Conservation (phyloP, 2,329 filamentous ascomycete species). For the Alternaria sp. region DNA sequence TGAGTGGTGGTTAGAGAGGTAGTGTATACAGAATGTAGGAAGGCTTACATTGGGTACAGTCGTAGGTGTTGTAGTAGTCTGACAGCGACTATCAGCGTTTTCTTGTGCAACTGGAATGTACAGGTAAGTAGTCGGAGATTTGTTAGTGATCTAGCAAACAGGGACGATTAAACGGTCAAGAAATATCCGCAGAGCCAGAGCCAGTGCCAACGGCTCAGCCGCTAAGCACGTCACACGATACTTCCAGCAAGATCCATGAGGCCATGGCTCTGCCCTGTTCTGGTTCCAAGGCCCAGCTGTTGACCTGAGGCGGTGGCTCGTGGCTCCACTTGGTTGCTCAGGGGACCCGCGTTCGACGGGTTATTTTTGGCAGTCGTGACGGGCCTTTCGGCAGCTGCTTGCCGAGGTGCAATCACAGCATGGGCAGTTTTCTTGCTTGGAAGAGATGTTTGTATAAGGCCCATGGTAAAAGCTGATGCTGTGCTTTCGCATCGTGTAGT, state of each 20-base stretch:
- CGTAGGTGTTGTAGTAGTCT: neutral
- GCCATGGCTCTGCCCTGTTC: neutral
- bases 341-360: slow-evolving; percentile 11
- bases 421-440: neutral
- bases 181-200: neutral
- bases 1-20: neutral
- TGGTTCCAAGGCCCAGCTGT: neutral
- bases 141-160: neutral
- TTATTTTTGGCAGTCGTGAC: slow-evolving; percentile 28
- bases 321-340: slow-evolving; percentile 26
- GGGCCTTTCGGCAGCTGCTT: neutral
- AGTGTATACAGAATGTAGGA: neutral
- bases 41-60: neutral
- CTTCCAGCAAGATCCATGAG: slow-evolving; percentile 1
- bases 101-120: neutral
- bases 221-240: slow-evolving; percentile 8
- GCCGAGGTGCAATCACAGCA: neutral
- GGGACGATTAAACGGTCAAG: neutral
- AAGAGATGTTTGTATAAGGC: neutral
- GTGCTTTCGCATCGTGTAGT: neutral
- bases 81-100: neutral
- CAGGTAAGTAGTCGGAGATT: neutral
- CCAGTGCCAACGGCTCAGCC: neutral
- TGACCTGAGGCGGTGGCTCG: slow-evolving; percentile 17
- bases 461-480: neutral